Percentiles rank a stretch among this genome's conserved stretches.
These are phyloP conservation scores for Oryza meyeriana DNA, from an alignment of 176 grass and related monocot genomes.

Conservation along the genomic window DNA sequence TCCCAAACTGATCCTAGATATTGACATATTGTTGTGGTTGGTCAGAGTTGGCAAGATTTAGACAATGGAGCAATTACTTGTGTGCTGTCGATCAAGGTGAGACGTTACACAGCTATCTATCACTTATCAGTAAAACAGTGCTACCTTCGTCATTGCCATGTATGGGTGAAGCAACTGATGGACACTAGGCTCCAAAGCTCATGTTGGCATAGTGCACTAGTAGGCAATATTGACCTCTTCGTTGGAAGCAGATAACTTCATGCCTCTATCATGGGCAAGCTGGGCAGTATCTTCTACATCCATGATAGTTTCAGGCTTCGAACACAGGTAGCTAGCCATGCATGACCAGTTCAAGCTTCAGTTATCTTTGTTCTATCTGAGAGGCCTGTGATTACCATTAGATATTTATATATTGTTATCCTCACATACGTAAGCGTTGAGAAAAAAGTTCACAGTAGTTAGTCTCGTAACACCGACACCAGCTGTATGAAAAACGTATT, in stretches of 20 bases:
- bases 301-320: neutral
- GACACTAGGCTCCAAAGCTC: neutral
- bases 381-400: neutral
- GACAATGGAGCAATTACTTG: neutral
- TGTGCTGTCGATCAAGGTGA: neutral
- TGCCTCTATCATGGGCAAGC: neutral
- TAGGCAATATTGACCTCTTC: neutral
- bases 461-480: neutral
- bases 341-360: neutral
- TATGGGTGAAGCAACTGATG: neutral
- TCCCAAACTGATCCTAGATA: neutral
- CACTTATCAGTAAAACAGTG: neutral
- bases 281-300: neutral
- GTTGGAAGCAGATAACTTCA: neutral
- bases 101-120: neutral
- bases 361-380: neutral
- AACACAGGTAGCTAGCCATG: neutral
- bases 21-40: neutral
- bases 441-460: neutral
- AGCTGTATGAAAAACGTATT: neutral
- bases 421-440: neutral
- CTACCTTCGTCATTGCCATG: neutral
- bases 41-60: neutral
- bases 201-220: neutral
- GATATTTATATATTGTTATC: neutral